phyloP scores from a whole-genome alignment of 2,329 filamentous ascomycete genomes.

The Purpureocillium takamizusanense region DNA sequence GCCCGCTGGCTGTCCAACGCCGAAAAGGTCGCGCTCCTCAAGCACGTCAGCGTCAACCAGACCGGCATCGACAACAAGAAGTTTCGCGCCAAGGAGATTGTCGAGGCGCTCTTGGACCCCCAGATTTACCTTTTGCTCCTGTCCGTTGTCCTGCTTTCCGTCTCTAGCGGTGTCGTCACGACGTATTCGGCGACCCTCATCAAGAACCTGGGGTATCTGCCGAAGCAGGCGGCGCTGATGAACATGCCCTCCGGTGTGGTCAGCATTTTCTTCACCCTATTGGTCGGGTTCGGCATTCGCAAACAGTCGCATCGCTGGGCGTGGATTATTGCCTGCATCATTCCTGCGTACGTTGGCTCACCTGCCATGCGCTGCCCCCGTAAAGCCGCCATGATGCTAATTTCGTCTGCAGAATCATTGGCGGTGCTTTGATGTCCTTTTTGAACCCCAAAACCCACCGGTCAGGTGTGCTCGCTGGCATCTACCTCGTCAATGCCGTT shows the following conservation, averaged over 20 bases:
- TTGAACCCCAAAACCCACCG: conserved; percentile 31
- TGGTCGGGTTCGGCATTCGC: conserved; percentile 38
- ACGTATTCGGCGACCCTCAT: conserved; percentile 48
- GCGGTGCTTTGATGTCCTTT: conserved; percentile 45
- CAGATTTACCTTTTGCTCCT: conserved; percentile 42
- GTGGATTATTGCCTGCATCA: conserved; percentile 37
- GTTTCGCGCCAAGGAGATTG: conserved; percentile 42
- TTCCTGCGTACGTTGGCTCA: conserved; percentile 30
- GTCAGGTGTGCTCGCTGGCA: conserved; percentile 36
- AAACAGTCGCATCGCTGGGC: conserved; percentile 38
- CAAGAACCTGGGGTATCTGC: conserved; percentile 32
- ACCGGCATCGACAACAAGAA: conserved; percentile 46
- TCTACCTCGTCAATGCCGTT: conserved; percentile 42
- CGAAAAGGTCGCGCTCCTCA: conserved; percentile 39
- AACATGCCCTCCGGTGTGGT: conserved; percentile 45
- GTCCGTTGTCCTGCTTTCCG: conserved; percentile 37
- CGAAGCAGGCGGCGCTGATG: conserved; percentile 38
- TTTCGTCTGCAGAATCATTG: conserved; percentile 31
- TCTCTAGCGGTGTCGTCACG: conserved; percentile 44
- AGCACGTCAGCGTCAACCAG: conserved; percentile 48
- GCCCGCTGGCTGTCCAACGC: conserved; percentile 34
- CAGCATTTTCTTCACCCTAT: conserved; percentile 41
- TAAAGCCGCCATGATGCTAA: too few relatives aligned
- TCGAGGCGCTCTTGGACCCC: conserved; percentile 41
- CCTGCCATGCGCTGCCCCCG: too few relatives aligned